Conservation (phyloP, 108 stramenopile species). For the Poteriospumella lacustris region DNA sequence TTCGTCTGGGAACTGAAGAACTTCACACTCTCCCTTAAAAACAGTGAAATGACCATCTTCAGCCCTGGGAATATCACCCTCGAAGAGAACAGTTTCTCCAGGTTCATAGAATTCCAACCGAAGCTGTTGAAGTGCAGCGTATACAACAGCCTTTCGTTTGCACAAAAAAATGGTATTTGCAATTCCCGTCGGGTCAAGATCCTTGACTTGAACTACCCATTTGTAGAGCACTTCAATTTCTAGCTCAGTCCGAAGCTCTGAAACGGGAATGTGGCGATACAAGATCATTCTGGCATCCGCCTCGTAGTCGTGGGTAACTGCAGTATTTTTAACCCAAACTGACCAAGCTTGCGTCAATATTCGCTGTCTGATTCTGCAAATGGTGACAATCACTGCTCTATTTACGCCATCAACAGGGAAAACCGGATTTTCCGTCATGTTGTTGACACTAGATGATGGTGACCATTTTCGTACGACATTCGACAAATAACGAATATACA, state of each 20-base stretch:
- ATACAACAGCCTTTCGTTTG: neutral
- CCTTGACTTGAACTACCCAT: slow-evolving; percentile 19
- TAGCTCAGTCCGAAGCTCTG: neutral
- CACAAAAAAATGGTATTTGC: slow-evolving; percentile 12
- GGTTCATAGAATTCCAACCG: slow-evolving; percentile 1
- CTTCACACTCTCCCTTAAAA: neutral
- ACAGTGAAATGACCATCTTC: slow-evolving; percentile 29
- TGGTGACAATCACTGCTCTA: slow-evolving; percentile 8
- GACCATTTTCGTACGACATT: slow-evolving; percentile 16
- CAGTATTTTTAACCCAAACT: slow-evolving; percentile 4
- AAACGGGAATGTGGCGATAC: neutral
- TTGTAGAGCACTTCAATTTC: slow-evolving; percentile 28
- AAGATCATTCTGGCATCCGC: slow-evolving; percentile 8
- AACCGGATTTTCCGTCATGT: slow-evolving; percentile 3
- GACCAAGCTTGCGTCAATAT: slow-evolving; percentile 4
- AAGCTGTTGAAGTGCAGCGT: slow-evolving; percentile 16
- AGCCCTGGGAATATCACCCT: slow-evolving; percentile 6
- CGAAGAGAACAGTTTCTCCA: neutral
- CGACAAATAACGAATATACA: neutral
- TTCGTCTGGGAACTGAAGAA: slow-evolving; percentile 3
- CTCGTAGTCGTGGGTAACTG: slow-evolving; percentile 12
- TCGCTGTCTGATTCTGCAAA: slow-evolving; percentile 15
- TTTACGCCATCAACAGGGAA: slow-evolving; percentile 2
- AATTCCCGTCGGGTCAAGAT: slow-evolving; percentile 26
- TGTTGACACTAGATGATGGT: neutral